Evolutionary conservation across 768 basidiomycete species (phyloP).

Genomic region (Candolleomyces efflorescens): DNA sequence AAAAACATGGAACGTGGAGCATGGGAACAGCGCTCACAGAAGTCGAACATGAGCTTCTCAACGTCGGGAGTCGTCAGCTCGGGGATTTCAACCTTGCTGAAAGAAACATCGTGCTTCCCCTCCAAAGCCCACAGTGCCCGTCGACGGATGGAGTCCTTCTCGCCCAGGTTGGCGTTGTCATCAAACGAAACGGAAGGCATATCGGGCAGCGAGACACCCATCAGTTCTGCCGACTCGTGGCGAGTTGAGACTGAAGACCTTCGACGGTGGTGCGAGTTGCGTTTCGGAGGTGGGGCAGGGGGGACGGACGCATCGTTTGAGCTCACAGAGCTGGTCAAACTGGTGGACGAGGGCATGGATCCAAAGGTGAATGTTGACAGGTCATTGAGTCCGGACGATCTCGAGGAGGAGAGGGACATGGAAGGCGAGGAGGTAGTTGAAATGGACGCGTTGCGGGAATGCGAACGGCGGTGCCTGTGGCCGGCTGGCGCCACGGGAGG

Average conservation of each 20-base stretch:
- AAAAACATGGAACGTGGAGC: slow-evolving; percentile 4
- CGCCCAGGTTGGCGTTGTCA: slow-evolving; percentile 63
- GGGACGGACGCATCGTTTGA: slow-evolving; percentile 15
- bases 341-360: slow-evolving; percentile 1
- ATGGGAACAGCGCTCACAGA: slow-evolving; percentile 46
- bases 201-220: slow-evolving; percentile 75
- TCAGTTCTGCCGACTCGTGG: slow-evolving; percentile 85
- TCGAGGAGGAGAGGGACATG: slow-evolving; percentile 32
- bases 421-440: slow-evolving; percentile 40
- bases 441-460: slow-evolving; percentile 65
- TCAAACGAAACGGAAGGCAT: slow-evolving; percentile 58
- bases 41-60: slow-evolving; percentile 56
- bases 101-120: slow-evolving; percentile 70
- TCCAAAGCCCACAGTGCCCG: slow-evolving; percentile 85
- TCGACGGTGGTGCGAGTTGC: slow-evolving; percentile 79
- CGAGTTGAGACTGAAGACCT: slow-evolving; percentile 88
- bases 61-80: slow-evolving; percentile 61
- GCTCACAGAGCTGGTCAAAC: not conserved
- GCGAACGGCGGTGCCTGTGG: slow-evolving; percentile 52
- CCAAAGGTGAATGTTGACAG: slow-evolving; percentile 24
- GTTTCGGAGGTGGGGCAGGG: slow-evolving; percentile 42
- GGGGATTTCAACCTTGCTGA: slow-evolving; percentile 79
- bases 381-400: slow-evolving; percentile 19
- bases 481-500: slow-evolving; percentile 26
- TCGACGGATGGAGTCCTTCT: slow-evolving; percentile 75